Base-by-base conservation (phyloP, 306 rosid genomes). In the Potentilla sterilis region DNA sequence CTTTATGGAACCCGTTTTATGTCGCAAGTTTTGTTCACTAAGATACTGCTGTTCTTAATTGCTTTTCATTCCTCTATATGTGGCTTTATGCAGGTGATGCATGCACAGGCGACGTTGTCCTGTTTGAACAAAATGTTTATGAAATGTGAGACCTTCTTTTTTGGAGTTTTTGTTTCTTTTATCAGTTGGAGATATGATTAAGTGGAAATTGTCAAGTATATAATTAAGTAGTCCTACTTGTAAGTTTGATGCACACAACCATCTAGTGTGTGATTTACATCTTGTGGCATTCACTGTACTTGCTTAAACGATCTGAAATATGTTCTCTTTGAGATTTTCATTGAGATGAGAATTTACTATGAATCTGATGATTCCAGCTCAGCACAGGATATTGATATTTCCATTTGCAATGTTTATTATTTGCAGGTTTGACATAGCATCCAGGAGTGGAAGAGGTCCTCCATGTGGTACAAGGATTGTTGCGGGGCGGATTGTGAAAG, bases 71-170 rank as follows among this genome's bases (percentile, higher is more conserved):
- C 52, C 71, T 46, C 9, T 21, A 35, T 79, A 44, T 9, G 22
- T 69, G 78, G 57, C 48, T 48, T 65, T 74, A 48, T 87, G 88
- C 91, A 94, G 98, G 98, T 61, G 97, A 94, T 85, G 98, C 98
- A 59, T 91, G 98, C 86, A 85, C 87, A 2, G 92, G 95, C 21
- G 98, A 94, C 85, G 83, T 92, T 81, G 97, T 94, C 75, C 82
- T 90, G 88, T 94, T 92, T 72, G 96, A 94, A 88, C 97, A 92
- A 72, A 90, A 92, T 74, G 95, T 95, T 46, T 90, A 92, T 70
- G 95, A 88, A 74, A 92, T 83, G 96, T 94, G 89, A 88, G 97
- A 14, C 55, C 16, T 58, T 61, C 7, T 44, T 65, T 81, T 67
- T 24, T 8, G 34, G 42, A 61, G 9, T 38, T 63, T 38, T n/a